phyloP scores from a whole-genome alignment of 495 filamentous ascomycete species.

The Aspergillus incahuasiensis region DNA sequence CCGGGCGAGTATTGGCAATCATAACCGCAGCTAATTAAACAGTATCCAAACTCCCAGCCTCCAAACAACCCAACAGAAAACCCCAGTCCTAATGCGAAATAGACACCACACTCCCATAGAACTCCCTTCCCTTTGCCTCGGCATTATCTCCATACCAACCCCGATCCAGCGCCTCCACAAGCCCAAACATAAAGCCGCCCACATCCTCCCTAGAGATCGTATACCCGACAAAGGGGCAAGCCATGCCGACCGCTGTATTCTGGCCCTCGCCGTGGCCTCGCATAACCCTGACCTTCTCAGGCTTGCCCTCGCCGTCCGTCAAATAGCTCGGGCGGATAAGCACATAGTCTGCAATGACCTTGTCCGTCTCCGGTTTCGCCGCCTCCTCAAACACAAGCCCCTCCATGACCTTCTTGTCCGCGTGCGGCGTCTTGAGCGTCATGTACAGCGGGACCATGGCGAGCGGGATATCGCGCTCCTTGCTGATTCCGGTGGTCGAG shows the following conservation, averaged over 20 bases:
- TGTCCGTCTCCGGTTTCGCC: constrained; percentile 6
- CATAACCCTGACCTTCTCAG: background rate
- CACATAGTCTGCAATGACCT: constrained; percentile 33
- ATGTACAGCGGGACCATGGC: constrained; percentile 48
- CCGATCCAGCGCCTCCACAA: constrained; percentile 1
- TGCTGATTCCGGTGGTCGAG: constrained; percentile 51
- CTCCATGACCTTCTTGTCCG: constrained; percentile 61
- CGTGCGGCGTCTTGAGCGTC: constrained; percentile 47
- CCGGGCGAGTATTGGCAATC: no score
- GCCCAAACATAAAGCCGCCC: constrained; percentile 34
- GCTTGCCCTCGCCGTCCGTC: constrained; percentile 25
- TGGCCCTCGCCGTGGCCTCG: constrained; percentile 12
- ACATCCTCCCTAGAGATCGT: constrained; percentile 36
- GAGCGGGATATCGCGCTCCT: constrained; percentile 50
- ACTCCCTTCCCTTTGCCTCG: background rate
- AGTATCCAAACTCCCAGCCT: no score
- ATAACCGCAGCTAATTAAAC: no score
- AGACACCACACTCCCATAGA: background rate
- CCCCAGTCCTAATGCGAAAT: constrained; percentile 1
- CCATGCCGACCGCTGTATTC: constrained; percentile 40
- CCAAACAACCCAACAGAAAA: background rate
- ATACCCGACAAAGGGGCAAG: constrained; percentile 39
- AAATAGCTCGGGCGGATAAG: constrained; percentile 46
- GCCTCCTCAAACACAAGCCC: constrained; percentile 30
- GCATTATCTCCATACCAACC: no score